Evolutionary conservation across 352 stramenopile genomes (phyloP), one percentile per base, ranked within the genome.

Genomic region (Phytophthora pistaciae): DNA sequence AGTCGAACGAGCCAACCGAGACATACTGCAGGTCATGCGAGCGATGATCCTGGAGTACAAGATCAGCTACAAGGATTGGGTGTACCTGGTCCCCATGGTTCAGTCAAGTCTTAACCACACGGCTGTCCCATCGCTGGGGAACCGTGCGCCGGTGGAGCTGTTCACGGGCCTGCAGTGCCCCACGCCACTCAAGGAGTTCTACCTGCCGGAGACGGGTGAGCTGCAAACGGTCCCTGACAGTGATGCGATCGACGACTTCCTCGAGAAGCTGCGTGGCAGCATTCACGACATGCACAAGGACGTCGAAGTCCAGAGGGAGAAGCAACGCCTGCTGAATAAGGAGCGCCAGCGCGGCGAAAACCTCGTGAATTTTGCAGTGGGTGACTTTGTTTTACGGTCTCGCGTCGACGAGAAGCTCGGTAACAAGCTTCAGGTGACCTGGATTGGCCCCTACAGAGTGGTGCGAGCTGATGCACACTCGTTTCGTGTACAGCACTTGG

Each of bases 1-100:
- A 1, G 56, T 82, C 0, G 72, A 78, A n/a, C 53, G 75, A 0
- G 52, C 74, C 23, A 83, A 83, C 10, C 57, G 62, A 10, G 71
- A 81, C 40, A 61, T 75, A 11, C 23, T 85, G 5, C 72, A 85
- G 69, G 74, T 80, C 1, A 8, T 80, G 1, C 20, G 61, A 10
- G 56, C 70, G 5, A 63, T 79, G 56, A 60, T 77, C 18, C 36
- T 68, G 0, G 60, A 77, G 50, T 75, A 71, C 52, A 70, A 69
- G 10, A 42, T 42, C 14, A 42, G 33, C 33, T 42, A 42, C 33
- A 18, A 42, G 33, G 33, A 42, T 42, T 42, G 33, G 16, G 42
- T 50, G 16, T 50, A 13, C n/a, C 42, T 78, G 5, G 21, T 78
- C 7, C 54, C 58, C 21, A 10, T 77, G 36, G 55, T 75, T 6